Percentiles rank a stretch among this genome's conserved stretches.
These are phyloP conservation scores for Leccinum rimulosum DNA, from an alignment of 768 basidiomycete genomes.

Conservation along the genomic window DNA sequence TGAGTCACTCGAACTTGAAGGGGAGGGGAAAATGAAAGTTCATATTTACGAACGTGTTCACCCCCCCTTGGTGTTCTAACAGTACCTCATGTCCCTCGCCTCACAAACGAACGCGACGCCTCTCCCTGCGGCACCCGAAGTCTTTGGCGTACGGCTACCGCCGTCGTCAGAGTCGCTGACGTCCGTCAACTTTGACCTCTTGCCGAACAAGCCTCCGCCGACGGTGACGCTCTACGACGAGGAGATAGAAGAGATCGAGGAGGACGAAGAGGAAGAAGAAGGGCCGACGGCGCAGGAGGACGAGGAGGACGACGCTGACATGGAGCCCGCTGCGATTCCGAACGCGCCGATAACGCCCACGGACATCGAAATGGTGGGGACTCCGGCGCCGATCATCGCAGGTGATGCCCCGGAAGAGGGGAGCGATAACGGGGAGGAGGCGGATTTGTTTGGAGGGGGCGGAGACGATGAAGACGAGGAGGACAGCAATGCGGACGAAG, in stretches of 20 bases:
- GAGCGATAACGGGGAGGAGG: slow-evolving; percentile 72
- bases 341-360: slow-evolving; percentile 45
- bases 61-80: background rate
- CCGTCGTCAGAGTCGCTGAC: slow-evolving; percentile 66
- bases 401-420: slow-evolving; percentile 52
- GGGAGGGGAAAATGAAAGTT: background rate
- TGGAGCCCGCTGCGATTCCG: slow-evolving; percentile 64
- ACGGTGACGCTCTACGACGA: slow-evolving; percentile 74
- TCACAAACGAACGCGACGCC: slow-evolving; percentile 80
- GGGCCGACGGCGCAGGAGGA: slow-evolving; percentile 47
- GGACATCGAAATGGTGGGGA: slow-evolving; percentile 56
- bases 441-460: slow-evolving; percentile 69
- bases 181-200: slow-evolving; percentile 80
- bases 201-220: slow-evolving; percentile 82
- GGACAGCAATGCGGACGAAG: slow-evolving; percentile 51
- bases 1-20: no score
- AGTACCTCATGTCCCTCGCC: slow-evolving; percentile 80
- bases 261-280: slow-evolving; percentile 31
- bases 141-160: slow-evolving; percentile 84
- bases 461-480: slow-evolving; percentile 73
- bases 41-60: background rate
- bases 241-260: slow-evolving; percentile 77
- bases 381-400: slow-evolving; percentile 32
- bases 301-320: slow-evolving; percentile 54
- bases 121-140: slow-evolving; percentile 81